These are phyloP conservation scores for Pisolithus albus DNA, from an alignment of 768 basidiomycete species.

Conservation along the genomic window DNA sequence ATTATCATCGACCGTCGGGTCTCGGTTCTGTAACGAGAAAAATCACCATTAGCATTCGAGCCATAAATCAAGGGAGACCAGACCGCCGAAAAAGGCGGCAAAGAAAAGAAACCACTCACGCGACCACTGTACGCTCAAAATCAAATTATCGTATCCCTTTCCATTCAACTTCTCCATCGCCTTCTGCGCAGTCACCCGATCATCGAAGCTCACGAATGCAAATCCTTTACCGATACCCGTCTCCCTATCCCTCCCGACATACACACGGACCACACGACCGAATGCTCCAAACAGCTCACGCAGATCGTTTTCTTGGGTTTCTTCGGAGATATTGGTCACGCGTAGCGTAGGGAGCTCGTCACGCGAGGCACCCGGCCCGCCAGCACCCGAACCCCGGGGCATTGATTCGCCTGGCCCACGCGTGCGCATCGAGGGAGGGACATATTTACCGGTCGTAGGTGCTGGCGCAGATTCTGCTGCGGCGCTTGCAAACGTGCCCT, in stretches of 20 bases:
- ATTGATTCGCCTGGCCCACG: slow-evolving; percentile 74
- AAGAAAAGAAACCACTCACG: slow-evolving; percentile 34
- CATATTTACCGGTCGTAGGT: slow-evolving; percentile 72
- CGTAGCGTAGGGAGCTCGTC: slow-evolving; percentile 96
- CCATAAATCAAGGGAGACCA: neutral
- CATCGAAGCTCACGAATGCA: slow-evolving; percentile 96
- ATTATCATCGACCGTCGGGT: slow-evolving; percentile 35
- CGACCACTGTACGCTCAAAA: slow-evolving; percentile 63
- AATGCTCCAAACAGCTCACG: slow-evolving; percentile 86
- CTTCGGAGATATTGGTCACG: slow-evolving; percentile 94
- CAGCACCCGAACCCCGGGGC: slow-evolving; percentile 37
- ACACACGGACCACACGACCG: slow-evolving; percentile 82
- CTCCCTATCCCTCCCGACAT: slow-evolving; percentile 90
- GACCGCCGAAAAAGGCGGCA: neutral
- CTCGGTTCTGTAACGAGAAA: slow-evolving; percentile 31
- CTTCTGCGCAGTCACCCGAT: slow-evolving; percentile 65
- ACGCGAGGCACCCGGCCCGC: slow-evolving; percentile 45
- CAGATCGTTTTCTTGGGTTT: slow-evolving; percentile 90
- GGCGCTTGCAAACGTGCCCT: slow-evolving; percentile 34
- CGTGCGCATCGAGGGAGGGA: slow-evolving; percentile 87
- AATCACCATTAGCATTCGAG: neutral
- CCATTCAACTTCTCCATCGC: slow-evolving; percentile 93
- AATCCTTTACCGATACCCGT: slow-evolving; percentile 95
- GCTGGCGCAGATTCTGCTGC: slow-evolving; percentile 24
- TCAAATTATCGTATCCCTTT: slow-evolving; percentile 87